These are phyloP conservation scores for Colletotrichum plurivorum DNA, from an alignment of 2,329 filamentous ascomycete species.

Conservation along the genomic window DNA sequence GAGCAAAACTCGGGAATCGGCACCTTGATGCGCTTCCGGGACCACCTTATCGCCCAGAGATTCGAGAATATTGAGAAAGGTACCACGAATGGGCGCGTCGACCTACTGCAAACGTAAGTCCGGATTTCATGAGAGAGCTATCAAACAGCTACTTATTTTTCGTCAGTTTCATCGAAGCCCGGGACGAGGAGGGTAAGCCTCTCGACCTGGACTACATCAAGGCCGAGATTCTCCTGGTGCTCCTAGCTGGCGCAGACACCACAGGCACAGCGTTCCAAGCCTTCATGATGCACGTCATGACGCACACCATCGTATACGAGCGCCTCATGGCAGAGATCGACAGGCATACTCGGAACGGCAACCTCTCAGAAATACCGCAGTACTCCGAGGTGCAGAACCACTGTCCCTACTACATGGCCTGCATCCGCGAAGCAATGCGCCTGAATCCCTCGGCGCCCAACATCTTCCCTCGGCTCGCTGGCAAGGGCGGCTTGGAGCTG, in stretches of 20 bases:
- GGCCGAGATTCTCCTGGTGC: slow-evolving; percentile 65
- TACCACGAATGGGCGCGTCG: slow-evolving; percentile 59
- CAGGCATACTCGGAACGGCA: slow-evolving; percentile 49
- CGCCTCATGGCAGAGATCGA: slow-evolving; percentile 64
- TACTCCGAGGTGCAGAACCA: slow-evolving; percentile 58
- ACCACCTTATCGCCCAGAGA: slow-evolving; percentile 64
- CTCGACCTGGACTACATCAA: slow-evolving; percentile 65
- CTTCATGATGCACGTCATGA: slow-evolving; percentile 59
- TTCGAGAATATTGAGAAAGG: slow-evolving; percentile 61
- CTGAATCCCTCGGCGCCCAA: slow-evolving; percentile 65
- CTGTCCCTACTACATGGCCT: slow-evolving; percentile 64
- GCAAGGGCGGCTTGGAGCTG: slow-evolving; percentile 49
- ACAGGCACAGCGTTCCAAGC: slow-evolving; percentile 66
- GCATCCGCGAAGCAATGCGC: slow-evolving; percentile 65
- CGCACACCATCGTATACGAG: slow-evolving; percentile 55
- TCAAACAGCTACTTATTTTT: not conserved
- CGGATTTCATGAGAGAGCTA: not conserved
- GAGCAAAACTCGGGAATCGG: slow-evolving; percentile 69
- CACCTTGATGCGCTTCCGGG: slow-evolving; percentile 70
- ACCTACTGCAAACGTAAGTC: slow-evolving; percentile 66
- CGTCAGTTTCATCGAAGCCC: slow-evolving; percentile 58
- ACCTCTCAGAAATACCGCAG: slow-evolving; percentile 52
- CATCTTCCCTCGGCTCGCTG: slow-evolving; percentile 62
- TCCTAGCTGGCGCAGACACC: slow-evolving; percentile 67
- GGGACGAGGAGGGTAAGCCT: slow-evolving; percentile 60